A percentile compares a stretch with the other conserved stretches of the same genome.
phyloP scores from a whole-genome alignment of 2,329 filamentous ascomycete species.

The Colletotrichum paranaense region DNA sequence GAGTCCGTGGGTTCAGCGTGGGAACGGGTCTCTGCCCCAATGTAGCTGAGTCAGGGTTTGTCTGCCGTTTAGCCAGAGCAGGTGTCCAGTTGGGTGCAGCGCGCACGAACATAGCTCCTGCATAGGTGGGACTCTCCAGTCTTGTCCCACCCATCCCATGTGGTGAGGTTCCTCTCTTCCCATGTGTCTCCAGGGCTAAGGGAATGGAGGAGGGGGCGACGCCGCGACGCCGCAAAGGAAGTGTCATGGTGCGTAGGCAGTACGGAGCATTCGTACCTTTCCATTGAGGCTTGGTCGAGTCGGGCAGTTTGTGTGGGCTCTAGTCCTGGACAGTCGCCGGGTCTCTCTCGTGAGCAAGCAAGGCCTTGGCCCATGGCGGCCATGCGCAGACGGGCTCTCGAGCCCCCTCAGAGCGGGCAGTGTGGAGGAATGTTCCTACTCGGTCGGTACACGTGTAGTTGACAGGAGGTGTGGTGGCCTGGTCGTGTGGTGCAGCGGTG shows the following conservation, averaged over 20 bases:
- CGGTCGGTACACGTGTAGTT: not conserved
- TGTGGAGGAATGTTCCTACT: not conserved
- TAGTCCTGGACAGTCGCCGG: not conserved
- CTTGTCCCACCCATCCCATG: not conserved
- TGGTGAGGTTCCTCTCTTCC: slow-evolving; percentile 4
- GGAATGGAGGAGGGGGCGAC: too few relatives aligned
- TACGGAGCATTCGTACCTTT: too few relatives aligned
- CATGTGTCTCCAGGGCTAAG: slow-evolving; percentile 1
- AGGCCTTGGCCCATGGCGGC: not conserved
- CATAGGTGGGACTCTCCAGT: not conserved
- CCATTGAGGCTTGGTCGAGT: not conserved
- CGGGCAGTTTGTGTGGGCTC: not conserved
- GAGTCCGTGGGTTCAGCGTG: not conserved
- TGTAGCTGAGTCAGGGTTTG: slow-evolving; percentile 6
- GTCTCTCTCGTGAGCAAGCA: slow-evolving; percentile 2
- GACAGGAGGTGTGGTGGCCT: slow-evolving; percentile 13
- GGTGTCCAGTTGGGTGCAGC: not conserved
- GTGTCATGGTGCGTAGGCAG: not conserved
- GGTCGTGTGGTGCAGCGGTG: too few relatives aligned
- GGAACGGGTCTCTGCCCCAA: slow-evolving; percentile 1
- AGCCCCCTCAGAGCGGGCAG: slow-evolving; percentile 1
- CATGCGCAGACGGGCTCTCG: slow-evolving; percentile 7
- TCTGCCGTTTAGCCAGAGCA: slow-evolving; percentile 2
- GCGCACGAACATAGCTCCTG: slow-evolving; percentile 8
- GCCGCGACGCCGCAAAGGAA: not conserved